Conservation (phyloP, 106 monocot species). For the Iris macrosiphon region DNA sequence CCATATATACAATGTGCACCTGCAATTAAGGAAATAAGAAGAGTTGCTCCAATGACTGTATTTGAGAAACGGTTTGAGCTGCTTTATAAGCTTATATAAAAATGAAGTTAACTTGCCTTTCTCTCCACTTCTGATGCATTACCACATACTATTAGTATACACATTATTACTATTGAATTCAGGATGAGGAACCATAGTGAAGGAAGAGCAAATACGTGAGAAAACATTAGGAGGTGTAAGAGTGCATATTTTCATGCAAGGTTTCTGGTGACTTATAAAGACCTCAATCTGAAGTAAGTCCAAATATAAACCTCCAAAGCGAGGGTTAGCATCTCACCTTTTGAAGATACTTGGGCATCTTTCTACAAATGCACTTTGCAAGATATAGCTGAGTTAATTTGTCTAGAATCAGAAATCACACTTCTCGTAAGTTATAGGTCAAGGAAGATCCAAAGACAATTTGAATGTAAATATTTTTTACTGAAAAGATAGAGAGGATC, state of each 20-base stretch:
- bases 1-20: constrained; percentile 9
- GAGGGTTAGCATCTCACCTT: not conserved
- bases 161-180: not conserved
- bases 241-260: not conserved
- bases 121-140: not conserved
- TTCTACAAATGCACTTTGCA: not conserved
- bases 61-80: not conserved
- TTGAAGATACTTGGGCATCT: not conserved
- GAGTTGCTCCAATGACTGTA: not conserved
- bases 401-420: too few relatives aligned
- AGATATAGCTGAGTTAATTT: too few relatives aligned
- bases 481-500: not conserved
- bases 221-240: not conserved
- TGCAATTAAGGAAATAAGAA: not conserved
- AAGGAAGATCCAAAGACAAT: not conserved
- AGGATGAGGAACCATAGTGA: constrained; percentile 1
- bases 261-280: not conserved
- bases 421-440: not conserved
- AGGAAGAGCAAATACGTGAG: not conserved
- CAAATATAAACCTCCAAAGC: not conserved
- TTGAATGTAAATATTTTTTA: not conserved
- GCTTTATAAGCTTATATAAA: not conserved
- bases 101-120: constrained; percentile 1
- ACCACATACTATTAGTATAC: not conserved
- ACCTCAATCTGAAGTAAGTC: not conserved